A percentile compares a stretch with the other conserved stretches of the same genome.
Conservation (phyloP, 2,329 filamentous ascomycete genomes). For the Colletotrichum australisinense region DNA sequence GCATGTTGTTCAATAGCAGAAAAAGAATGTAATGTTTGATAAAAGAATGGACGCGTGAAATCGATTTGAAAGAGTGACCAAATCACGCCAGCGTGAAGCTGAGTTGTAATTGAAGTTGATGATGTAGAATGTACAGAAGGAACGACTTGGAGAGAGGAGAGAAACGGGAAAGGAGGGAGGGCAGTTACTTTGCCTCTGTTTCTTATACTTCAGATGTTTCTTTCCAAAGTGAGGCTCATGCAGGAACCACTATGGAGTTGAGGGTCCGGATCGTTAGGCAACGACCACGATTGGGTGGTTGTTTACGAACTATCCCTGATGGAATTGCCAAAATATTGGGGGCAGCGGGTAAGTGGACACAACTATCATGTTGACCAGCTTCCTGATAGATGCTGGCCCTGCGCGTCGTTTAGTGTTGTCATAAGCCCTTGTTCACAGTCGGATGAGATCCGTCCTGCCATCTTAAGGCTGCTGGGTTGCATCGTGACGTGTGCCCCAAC, state of each 20-base stretch:
- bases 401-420: no score
- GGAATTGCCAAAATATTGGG: no score
- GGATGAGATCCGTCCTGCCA: neutral
- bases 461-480: neutral
- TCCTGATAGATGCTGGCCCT: no score
- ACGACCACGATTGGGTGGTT: no score
- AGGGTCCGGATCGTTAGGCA: no score
- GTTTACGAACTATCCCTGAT: no score
- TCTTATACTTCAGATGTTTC: no score
- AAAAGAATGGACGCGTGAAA: constrained; percentile 18
- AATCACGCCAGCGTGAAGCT: constrained; percentile 12
- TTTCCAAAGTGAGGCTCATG: no score
- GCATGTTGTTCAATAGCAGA: constrained; percentile 18
- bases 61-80: constrained; percentile 13
- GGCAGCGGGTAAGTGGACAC: neutral
- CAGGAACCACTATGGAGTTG: no score
- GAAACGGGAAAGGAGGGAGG: neutral
- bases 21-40: neutral
- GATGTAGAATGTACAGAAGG: neutral
- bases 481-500: neutral
- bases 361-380: no score
- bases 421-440: no score
- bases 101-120: constrained; percentile 6
- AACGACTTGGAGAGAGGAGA: neutral
- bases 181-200: neutral